Evolutionary conservation across 2,329 filamentous ascomycete genomes (phyloP), one percentile per base, ranked within the genome.

Genomic region (Bipolaris cookei): DNA sequence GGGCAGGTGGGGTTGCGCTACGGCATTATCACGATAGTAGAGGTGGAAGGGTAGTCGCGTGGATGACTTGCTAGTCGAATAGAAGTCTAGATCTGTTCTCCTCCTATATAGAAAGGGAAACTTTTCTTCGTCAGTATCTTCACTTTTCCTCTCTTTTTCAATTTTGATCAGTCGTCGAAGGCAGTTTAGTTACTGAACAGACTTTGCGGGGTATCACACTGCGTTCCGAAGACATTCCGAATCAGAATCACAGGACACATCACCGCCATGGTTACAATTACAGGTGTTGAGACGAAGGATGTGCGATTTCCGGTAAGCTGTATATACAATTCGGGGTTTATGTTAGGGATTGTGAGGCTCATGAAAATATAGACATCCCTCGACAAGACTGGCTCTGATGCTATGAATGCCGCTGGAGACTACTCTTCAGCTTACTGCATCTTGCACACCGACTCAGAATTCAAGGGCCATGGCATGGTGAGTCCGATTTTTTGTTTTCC

Each of bases 371-470:
- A 86, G 77, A 97, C 92, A n/a, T 97, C 92, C 38, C 87, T 97
- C 59, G 92, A 96, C 79, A 95, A 94, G 81, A 96, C 92, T n/a
- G 92, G 92, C 70, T 96, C 91, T 7, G 93, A 97, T 85, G 93
- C 92, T 71, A 97, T 97, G 93, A 97, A 97, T 74, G 90, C 91
- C 3, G 92, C 92, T 2, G 90, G 92, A 60, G 92, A 97, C 78
- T 97, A 97, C 80, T 96, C 92, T 1, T 84, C 92, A 11, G 92
- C 93, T n/a, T 97, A 97, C 82, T 96, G 92, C 77, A 94, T 97
- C 69, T 81, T 97, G 46, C 81, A 91, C 73, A 97, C 92, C 0
- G 89, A 96, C 74, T 88, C 89, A 0, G 73, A 83, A 10, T 84
- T 84, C 71, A 83, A 83, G 1, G 91, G 91, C 13, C 90, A 95